A percentile compares a stretch with the other conserved stretches of the same genome.
Evolutionary conservation across 495 filamentous ascomycete species (phyloP).

Genomic region (Neurospora pannonica): DNA sequence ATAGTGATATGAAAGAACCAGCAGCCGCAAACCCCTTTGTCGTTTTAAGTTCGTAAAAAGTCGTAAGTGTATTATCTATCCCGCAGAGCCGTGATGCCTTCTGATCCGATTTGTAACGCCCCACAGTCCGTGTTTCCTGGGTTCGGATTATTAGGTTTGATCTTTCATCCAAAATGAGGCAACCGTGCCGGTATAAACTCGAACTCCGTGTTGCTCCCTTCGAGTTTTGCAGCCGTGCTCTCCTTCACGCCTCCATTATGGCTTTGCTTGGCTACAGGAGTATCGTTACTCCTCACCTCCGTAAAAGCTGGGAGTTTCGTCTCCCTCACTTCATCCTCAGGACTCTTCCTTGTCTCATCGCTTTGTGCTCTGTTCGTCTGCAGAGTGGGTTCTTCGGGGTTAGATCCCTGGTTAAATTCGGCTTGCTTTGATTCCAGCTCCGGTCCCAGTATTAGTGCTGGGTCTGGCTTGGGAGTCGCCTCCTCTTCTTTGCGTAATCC

Average conservation of each 20-base stretch:
- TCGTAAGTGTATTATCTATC: neutral
- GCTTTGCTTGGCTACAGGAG: neutral
- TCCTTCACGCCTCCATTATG: neutral
- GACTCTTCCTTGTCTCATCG: neutral
- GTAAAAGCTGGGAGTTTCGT: constrained; percentile 2
- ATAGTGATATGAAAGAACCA: neutral
- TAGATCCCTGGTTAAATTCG: neutral
- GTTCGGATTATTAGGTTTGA: neutral
- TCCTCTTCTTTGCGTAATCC: constrained; percentile 46
- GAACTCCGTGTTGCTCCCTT: neutral
- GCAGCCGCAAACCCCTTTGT: neutral
- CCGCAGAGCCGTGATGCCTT: neutral
- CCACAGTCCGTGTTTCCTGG: neutral
- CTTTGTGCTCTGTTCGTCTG: neutral
- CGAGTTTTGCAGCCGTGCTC: neutral
- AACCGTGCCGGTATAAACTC: constrained; percentile 25
- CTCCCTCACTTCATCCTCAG: constrained; percentile 4
- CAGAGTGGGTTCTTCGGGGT: neutral
- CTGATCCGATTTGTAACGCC: neutral
- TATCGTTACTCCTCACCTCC: neutral
- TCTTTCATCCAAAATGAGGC: constrained; percentile 20
- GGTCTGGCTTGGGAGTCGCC: constrained; percentile 2
- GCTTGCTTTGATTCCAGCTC: neutral
- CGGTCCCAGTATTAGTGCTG: constrained; percentile 2
- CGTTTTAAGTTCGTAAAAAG: neutral